Conservation (phyloP, 768 basidiomycete genomes). For the Amanita phalloides region DNA sequence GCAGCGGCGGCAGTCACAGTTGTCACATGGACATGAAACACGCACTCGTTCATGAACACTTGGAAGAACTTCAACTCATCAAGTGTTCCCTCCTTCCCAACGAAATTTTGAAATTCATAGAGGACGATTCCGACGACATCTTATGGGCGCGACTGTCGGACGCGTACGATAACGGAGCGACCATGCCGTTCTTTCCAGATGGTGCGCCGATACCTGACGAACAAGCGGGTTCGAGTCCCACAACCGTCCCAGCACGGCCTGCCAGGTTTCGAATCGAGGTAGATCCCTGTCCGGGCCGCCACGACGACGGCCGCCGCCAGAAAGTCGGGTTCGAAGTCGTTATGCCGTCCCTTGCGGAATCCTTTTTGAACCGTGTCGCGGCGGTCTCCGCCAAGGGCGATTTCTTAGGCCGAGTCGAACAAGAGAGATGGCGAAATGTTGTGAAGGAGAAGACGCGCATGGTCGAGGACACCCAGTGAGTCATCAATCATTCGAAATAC, state of each 20-base stretch:
- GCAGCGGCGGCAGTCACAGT: too few relatives aligned
- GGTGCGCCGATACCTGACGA: background rate
- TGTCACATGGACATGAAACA: background rate
- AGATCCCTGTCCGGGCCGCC: background rate
- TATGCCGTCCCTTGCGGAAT: background rate
- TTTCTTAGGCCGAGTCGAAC: conserved; percentile 31
- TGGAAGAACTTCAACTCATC: conserved; percentile 52
- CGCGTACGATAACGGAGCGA: background rate
- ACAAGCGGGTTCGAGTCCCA: background rate
- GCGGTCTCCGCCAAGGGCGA: conserved; percentile 36
- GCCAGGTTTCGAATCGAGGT: conserved; percentile 11
- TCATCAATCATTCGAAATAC: background rate
- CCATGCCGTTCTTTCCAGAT: background rate
- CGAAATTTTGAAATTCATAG: conserved; percentile 38
- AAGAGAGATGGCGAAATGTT: conserved; percentile 35
- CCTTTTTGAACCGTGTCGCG: background rate
- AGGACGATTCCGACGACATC: conserved; percentile 17
- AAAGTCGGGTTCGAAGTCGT: conserved; percentile 7
- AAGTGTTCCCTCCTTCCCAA: conserved; percentile 51
- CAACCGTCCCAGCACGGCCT: background rate
- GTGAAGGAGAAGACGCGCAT: conserved; percentile 27
- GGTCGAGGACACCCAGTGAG: conserved; percentile 23
- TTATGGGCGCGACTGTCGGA: conserved; percentile 11
- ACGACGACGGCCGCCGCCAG: background rate
- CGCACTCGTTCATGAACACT: conserved; percentile 3